These are phyloP conservation scores for Talaromyces marneffei DNA, from an alignment of 2,329 filamentous ascomycete genomes.

Conservation along the genomic window DNA sequence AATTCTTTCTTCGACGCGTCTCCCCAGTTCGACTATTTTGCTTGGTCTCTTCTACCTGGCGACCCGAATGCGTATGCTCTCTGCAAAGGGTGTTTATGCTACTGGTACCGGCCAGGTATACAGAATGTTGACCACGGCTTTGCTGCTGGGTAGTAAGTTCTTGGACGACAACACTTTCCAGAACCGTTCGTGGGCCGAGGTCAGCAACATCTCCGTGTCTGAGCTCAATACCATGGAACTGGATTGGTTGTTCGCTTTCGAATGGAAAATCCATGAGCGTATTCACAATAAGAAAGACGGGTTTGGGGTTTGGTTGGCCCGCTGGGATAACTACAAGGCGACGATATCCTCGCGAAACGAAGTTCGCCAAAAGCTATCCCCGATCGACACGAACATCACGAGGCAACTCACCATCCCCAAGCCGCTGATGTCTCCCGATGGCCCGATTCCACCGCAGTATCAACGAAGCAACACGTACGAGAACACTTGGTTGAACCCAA, in stretches of 20 bases:
- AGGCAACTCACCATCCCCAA: conserved; percentile 48
- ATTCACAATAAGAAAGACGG: conserved; percentile 67
- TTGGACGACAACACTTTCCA: conserved; percentile 96
- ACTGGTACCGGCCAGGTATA: conserved; percentile 66
- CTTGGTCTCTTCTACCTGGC: conserved; percentile 86
- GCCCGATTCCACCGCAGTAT: conserved; percentile 46
- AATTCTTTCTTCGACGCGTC: conserved; percentile 80
- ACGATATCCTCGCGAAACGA: conserved; percentile 45
- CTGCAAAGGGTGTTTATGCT: conserved; percentile 50
- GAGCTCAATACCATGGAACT: conserved; percentile 82
- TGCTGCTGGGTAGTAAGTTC: conserved; percentile 90
- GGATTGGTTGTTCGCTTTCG: conserved; percentile 78
- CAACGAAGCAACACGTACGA: conserved; percentile 44
- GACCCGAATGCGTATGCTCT: conserved; percentile 72
- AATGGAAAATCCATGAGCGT: conserved; percentile 82
- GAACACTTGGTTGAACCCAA: conserved; percentile 47
- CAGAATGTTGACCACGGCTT: conserved; percentile 76
- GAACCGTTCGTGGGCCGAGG: conserved; percentile 93
- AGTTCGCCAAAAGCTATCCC: conserved; percentile 49
- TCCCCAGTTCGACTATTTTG: conserved; percentile 86
- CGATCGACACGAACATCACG: conserved; percentile 60
- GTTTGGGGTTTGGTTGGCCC: conserved; percentile 58
- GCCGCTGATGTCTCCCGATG: conserved; percentile 43
- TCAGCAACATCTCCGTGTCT: conserved; percentile 77
- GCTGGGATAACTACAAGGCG: conserved; percentile 60